Percentiles rank a stretch among this genome's conserved stretches.
These are phyloP conservation scores for Termitomyces sp. DNA, from an alignment of 1,284 basidiomycete species.

Conservation along the genomic window DNA sequence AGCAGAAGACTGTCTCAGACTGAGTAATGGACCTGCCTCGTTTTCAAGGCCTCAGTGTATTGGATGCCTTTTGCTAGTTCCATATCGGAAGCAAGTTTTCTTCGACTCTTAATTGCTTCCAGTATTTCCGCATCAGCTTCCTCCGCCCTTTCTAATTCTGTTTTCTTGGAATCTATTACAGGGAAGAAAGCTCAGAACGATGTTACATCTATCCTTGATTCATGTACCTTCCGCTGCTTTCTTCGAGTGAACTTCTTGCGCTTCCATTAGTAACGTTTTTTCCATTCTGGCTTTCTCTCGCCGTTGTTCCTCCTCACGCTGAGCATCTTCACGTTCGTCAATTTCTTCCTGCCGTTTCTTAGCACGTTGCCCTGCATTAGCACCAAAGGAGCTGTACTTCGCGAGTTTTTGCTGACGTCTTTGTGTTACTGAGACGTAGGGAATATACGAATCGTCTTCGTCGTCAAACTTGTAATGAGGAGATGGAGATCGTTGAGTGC, in stretches of 20 bases:
- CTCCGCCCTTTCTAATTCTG: conserved; percentile 74
- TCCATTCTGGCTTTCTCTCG: conserved; percentile 76
- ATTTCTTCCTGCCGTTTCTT: conserved; percentile 52
- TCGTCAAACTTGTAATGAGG: conserved; percentile 60
- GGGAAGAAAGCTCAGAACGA: not conserved
- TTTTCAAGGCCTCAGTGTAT: conserved; percentile 83
- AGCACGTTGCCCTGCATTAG: conserved; percentile 49
- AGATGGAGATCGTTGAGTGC: conserved; percentile 52
- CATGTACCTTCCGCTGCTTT: conserved; percentile 76
- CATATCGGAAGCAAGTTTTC: conserved; percentile 87
- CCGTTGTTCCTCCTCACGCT: conserved; percentile 69
- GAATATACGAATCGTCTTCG: conserved; percentile 67
- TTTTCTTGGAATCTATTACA: conserved; percentile 78
- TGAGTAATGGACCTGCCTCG: conserved; percentile 50
- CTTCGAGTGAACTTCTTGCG: conserved; percentile 85
- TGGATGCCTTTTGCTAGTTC: conserved; percentile 92
- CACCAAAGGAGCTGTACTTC: conserved; percentile 60
- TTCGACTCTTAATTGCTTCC: conserved; percentile 84
- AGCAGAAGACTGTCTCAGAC: not conserved
- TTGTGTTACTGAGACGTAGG: conserved; percentile 87
- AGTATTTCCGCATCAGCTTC: conserved; percentile 91
- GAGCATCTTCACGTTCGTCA: conserved; percentile 68
- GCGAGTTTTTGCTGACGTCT: conserved; percentile 78
- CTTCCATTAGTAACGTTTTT: conserved; percentile 82
- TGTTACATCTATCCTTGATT: not conserved